A percentile compares a stretch with the other conserved stretches of the same genome.
phyloP scores from a whole-genome alignment of 2,329 filamentous ascomycete species.

The Emmonsiellopsis sp. region DNA sequence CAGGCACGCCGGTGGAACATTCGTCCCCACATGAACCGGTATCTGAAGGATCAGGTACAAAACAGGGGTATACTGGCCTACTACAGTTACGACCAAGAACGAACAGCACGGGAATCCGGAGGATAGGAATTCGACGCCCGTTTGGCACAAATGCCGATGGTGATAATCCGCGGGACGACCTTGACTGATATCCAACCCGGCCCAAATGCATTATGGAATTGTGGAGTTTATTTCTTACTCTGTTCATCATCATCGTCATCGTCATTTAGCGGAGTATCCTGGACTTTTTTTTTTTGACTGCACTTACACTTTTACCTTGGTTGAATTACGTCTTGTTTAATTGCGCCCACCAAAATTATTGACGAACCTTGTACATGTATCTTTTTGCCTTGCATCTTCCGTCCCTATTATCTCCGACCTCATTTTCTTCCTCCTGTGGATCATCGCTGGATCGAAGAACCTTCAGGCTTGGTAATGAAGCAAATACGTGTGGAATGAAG shows the following conservation, averaged over 20 bases:
- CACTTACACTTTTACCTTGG: neutral
- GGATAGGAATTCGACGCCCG: slow-evolving; percentile 22
- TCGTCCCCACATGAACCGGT: slow-evolving; percentile 7
- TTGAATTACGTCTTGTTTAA: neutral
- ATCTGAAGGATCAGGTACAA: slow-evolving; percentile 24
- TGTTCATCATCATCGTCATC: neutral
- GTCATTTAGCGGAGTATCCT: neutral
- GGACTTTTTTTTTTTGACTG: neutral
- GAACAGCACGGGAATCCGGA: slow-evolving; percentile 28
- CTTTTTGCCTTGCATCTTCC: neutral
- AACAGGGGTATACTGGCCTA: slow-evolving; percentile 28
- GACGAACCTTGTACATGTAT: neutral
- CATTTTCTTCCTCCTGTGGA: neutral
- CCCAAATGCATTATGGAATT: neutral
- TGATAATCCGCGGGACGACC: neutral
- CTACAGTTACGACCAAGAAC: slow-evolving; percentile 28
- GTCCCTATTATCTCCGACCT: neutral
- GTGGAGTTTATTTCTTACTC: neutral
- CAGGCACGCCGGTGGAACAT: slow-evolving; percentile 13
- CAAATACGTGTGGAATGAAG: neutral
- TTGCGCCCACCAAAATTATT: neutral
- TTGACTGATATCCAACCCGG: neutral
- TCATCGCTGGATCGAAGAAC: neutral
- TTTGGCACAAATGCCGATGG: neutral
- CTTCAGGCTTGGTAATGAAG: neutral